Conservation (phyloP, 2,329 filamentous ascomycete genomes). For the Scedosporium dehoogii region DNA sequence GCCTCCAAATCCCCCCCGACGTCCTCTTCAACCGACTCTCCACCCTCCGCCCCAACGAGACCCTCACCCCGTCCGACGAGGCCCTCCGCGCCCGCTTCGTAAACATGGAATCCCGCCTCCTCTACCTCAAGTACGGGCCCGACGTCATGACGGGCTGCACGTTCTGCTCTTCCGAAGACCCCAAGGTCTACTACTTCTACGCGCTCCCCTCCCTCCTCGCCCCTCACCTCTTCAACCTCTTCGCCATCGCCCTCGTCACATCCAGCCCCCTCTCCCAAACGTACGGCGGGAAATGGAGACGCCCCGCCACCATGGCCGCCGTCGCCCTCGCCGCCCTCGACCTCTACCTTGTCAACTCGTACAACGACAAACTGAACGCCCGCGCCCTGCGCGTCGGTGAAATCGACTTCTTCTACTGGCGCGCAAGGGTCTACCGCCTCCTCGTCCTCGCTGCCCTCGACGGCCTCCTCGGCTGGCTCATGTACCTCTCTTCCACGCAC, state of each 20-base stretch:
- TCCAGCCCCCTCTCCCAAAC: slow-evolving; percentile 55
- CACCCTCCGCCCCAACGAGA: slow-evolving; percentile 35
- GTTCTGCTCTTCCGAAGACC: slow-evolving; percentile 70
- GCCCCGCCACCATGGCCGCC: slow-evolving; percentile 54
- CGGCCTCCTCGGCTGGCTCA: slow-evolving; percentile 46
- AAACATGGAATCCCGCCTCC: slow-evolving; percentile 59
- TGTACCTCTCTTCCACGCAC: slow-evolving; percentile 73
- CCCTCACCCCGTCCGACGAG: slow-evolving; percentile 50
- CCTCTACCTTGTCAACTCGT: slow-evolving; percentile 52
- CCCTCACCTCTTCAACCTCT: slow-evolving; percentile 73
- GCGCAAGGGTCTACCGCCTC: slow-evolving; percentile 51
- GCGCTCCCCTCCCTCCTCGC: slow-evolving; percentile 61
- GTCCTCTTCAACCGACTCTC: slow-evolving; percentile 72
- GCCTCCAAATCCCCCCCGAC: slow-evolving; percentile 75
- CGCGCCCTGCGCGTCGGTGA: slow-evolving; percentile 52
- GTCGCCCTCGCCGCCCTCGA: slow-evolving; percentile 53
- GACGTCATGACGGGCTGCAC: slow-evolving; percentile 61
- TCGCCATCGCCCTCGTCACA: slow-evolving; percentile 62
- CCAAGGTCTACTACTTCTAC: slow-evolving; percentile 68
- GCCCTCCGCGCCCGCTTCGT: slow-evolving; percentile 58
- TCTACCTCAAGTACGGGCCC: slow-evolving; percentile 80
- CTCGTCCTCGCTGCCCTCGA: slow-evolving; percentile 58
- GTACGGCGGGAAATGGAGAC: slow-evolving; percentile 59
- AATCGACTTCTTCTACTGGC: slow-evolving; percentile 64
- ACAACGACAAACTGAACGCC: slow-evolving; percentile 56